These are phyloP conservation scores for Cornus florida DNA, from an alignment of 148 eudicot species.

Conservation along the genomic window DNA sequence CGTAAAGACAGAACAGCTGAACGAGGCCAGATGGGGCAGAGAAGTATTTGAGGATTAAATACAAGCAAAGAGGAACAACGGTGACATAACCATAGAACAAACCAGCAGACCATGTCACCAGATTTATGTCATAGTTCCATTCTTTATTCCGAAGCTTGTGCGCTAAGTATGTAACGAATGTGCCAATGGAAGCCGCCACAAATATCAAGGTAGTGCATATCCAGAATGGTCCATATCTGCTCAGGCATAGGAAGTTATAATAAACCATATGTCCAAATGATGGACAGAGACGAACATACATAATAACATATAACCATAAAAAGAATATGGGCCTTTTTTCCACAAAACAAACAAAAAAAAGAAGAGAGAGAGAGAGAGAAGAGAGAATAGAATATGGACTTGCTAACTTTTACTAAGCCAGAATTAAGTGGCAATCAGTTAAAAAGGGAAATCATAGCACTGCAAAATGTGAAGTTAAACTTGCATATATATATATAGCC, in stretches of 20 bases:
- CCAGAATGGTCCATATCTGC: slow-evolving; percentile 99
- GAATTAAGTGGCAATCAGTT: background rate
- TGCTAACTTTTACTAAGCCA: background rate
- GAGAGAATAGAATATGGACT: background rate
- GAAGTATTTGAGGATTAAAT: slow-evolving; percentile 86
- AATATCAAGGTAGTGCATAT: slow-evolving; percentile 92
- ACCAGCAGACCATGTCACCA: slow-evolving; percentile 97
- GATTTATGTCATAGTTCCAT: slow-evolving; percentile 85
- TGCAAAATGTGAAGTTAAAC: background rate
- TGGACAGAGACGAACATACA: background rate
- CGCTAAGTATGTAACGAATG: slow-evolving; percentile 85
- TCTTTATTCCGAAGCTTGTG: slow-evolving; percentile 84
- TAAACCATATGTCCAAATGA: background rate
- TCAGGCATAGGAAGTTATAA: slow-evolving; percentile 9
- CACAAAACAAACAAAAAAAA: no score
- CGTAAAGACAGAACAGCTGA: slow-evolving; percentile 90
- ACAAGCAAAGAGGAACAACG: slow-evolving; percentile 75
- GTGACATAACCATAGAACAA: slow-evolving; percentile 93
- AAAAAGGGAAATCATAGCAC: background rate
- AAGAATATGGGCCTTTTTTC: background rate
- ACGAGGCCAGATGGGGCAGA: slow-evolving; percentile 94
- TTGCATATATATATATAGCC: no score
- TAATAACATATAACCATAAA: background rate
- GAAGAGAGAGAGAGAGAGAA: no score
- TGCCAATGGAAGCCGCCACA: slow-evolving; percentile 93